Base-by-base conservation (phyloP, 2,329 filamentous ascomycete genomes). In the Beauveria brongniartii region DNA sequence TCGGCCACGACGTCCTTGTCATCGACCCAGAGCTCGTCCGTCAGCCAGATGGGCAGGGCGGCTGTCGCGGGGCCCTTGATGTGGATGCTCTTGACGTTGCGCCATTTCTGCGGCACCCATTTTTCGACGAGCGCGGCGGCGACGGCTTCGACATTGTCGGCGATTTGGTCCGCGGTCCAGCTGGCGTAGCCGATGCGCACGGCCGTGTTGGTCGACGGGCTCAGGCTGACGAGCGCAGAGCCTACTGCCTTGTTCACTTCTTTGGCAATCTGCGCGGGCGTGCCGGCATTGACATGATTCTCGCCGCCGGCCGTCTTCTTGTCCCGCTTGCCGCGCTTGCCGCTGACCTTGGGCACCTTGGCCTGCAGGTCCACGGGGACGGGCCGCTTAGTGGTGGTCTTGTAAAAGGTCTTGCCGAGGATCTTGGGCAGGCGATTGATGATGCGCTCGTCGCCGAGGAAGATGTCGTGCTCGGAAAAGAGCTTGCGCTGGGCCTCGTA, bases 401-500 rank as follows among this genome's bases (percentile, higher is more conserved):
- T 89, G 83, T 94, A 97, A 74, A 99, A 97, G 1, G 88, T 88
- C 79, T 96, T 97, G 68, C 93, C 94, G 14, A 99, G 85, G 3
- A 87, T 79, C 65, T 84, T 83, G 61, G 92, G 91, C 63, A 97
- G 81, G 30, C 80, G 77, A 72, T 83, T 87, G 70, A 87, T 80
- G 68, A 99, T 89, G 54, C 94, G 83, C 70, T 96, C 90, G 73
- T 99, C 94, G 57, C 90, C 93, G 61, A 99, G 82, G 78, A 99
- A 97, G 61, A 97, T 78, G 72, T 97, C 94, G 74, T 97, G 91
- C 74, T 96, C 91, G 50, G 85, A 79, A 64, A 88, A 83, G 41
- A 99, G 83, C 74, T 94, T 91, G 65, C 94, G 83, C 74, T 90
- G 87, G 58, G 85, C 86, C 78, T 99, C 94, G 75, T 91, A 99